These are phyloP conservation scores for Exophiala phaeomuriformis DNA, from an alignment of 2,329 filamentous ascomycete genomes.

Conservation along the genomic window DNA sequence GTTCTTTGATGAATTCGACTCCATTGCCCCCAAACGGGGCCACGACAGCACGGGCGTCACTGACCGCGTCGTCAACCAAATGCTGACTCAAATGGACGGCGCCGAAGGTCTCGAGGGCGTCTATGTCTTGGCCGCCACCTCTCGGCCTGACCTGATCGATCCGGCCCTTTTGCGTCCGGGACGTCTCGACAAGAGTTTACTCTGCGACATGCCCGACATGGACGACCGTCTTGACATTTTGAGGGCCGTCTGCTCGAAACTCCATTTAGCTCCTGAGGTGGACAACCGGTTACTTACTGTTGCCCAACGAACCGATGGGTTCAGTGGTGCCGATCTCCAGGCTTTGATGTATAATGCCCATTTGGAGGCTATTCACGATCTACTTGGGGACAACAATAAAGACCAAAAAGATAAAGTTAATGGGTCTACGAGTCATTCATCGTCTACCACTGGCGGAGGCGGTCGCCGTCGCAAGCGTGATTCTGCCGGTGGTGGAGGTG, in stretches of 20 bases:
- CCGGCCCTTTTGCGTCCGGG: constrained; percentile 86
- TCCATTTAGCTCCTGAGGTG: constrained; percentile 64
- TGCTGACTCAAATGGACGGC: constrained; percentile 97
- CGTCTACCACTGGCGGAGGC: constrained; percentile 25
- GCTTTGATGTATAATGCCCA: constrained; percentile 94
- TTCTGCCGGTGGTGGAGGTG: background rate
- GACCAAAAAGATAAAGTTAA: constrained; percentile 1
- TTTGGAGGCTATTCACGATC: constrained; percentile 91
- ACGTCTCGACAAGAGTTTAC: constrained; percentile 81
- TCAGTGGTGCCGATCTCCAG: constrained; percentile 89
- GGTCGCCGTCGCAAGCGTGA: constrained; percentile 29
- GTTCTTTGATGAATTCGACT: constrained; percentile 98
- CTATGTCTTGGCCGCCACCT: constrained; percentile 92
- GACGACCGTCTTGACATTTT: constrained; percentile 86
- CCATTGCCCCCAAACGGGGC: constrained; percentile 91
- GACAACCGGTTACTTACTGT: constrained; percentile 61
- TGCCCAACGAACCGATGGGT: constrained; percentile 73
- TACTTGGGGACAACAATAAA: constrained; percentile 55
- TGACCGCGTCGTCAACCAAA: constrained; percentile 94
- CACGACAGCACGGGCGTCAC: constrained; percentile 98
- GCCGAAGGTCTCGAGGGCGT: constrained; percentile 91
- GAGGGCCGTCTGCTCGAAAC: constrained; percentile 70
- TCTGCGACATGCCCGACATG: constrained; percentile 78
- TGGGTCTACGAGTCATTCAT: constrained; percentile 29
- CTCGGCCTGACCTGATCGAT: constrained; percentile 88